Base-by-base conservation (phyloP, 257 asterid species). In the Ilex aquifolium region DNA sequence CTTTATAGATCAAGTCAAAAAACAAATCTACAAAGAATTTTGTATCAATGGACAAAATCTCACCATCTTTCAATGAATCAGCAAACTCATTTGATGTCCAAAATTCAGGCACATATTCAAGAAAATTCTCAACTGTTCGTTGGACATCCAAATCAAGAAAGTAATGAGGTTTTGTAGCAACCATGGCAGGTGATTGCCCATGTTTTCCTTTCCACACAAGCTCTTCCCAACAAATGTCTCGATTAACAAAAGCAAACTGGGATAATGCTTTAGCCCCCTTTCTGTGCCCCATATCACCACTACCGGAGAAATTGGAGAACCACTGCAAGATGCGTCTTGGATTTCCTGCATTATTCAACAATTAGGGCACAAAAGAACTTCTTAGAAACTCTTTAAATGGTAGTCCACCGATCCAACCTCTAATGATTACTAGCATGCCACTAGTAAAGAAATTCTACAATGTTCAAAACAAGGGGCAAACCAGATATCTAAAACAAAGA, bases 161-260 rank as follows among this genome's bases (percentile, higher is more conserved):
- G 75, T 92, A 92, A 74, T 92, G 96, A 64, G 97, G 99, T 83
- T 92, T 89, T 31, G 99, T 83, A 53, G 99, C 99, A 82, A 92
- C 99, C 97, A 89, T 85, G 70, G 99, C 99, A 67, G 97, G 99
- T 72, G 97, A 89, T 68, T 92, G 97, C 48, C 99, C 99, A 67
- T 87, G 99, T 75, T 85, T 92, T 60, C 97, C 99, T 70, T 74
- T 92, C 99, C 99, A 92, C 80, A 80, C 95, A 44, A 92, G 97
- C 74, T 92, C 99, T 84, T 92, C 99, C 99, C 97, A 92, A 69
- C 96, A 92, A 61, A 84, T 73, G 80, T 92, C 99, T 39, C 97
- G 83, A 72, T 92, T 85, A 60, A 85, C 82, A 76, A 92, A 92
- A 65, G 99, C 96, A 85, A 76, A 92, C 61, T 79, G 89, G 72